phyloP scores from a whole-genome alignment of 2,329 filamentous ascomycete genomes.

The Fusarium hostae region DNA sequence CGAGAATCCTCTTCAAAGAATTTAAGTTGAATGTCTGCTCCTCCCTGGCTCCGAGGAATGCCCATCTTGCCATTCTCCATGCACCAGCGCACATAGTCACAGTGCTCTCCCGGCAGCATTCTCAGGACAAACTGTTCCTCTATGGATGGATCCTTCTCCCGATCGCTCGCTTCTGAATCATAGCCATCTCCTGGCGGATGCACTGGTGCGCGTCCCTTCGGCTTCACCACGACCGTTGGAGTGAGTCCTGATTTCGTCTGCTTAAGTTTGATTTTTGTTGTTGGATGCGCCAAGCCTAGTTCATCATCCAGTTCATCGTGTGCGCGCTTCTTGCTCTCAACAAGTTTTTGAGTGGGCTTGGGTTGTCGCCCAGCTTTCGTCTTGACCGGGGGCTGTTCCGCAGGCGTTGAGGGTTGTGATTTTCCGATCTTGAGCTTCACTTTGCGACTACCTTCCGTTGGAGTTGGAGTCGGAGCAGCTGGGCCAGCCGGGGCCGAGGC shows the following conservation, averaged over 20 bases:
- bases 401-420: conserved; percentile 54
- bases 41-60: conserved; percentile 68
- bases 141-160: conserved; percentile 85
- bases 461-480: conserved; percentile 30
- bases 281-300: conserved; percentile 48
- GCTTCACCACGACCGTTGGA: conserved; percentile 62
- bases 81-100: conserved; percentile 81
- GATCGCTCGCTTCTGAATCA: conserved; percentile 94
- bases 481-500: conserved; percentile 3
- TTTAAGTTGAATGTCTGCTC: conserved; percentile 81
- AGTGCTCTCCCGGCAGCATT: conserved; percentile 87
- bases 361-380: conserved; percentile 70
- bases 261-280: conserved; percentile 66
- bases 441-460: conserved; percentile 51
- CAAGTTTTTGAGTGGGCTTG: conserved; percentile 68
- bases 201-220: conserved; percentile 74
- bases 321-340: conserved; percentile 70
- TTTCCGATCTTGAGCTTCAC: conserved; percentile 57
- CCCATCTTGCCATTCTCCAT: conserved; percentile 84
- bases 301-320: conserved; percentile 65
- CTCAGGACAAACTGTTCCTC: conserved; percentile 91
- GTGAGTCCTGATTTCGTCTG: conserved; percentile 52
- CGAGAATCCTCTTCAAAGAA: conserved; percentile 81
- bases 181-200: conserved; percentile 88
- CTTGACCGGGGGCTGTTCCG: conserved; percentile 53